Percentiles rank a stretch among this genome's conserved stretches.
Evolutionary conservation across 257 asterid genomes (phyloP).

Genomic region (Solanum medicagineum): DNA sequence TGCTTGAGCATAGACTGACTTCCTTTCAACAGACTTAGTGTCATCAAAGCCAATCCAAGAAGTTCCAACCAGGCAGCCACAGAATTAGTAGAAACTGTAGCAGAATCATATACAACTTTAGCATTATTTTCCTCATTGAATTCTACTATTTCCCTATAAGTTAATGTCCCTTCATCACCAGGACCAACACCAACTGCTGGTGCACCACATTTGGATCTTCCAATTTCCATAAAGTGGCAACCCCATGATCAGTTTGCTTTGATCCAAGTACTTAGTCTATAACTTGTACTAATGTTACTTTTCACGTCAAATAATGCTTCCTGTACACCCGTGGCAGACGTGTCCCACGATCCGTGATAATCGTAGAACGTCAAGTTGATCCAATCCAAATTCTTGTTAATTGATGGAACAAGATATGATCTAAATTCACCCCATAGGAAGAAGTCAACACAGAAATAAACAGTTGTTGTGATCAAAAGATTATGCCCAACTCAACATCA

Average conservation of each 20-base stretch:
- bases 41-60: conserved; percentile 82
- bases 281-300: conserved; percentile 50
- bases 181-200: conserved; percentile 63
- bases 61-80: conserved; percentile 25
- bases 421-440: conserved; percentile 22
- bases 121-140: conserved; percentile 41
- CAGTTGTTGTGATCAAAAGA: conserved; percentile 73
- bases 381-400: conserved; percentile 56
- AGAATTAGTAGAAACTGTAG: conserved; percentile 46
- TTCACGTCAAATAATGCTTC: conserved; percentile 55
- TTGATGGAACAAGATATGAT: conserved; percentile 42
- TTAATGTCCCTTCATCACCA: conserved; percentile 21
- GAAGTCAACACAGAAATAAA: conserved; percentile 46
- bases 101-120: conserved; percentile 34
- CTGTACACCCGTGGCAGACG: conserved; percentile 49
- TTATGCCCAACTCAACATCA: no score
- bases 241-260: conserved; percentile 64
- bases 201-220: conserved; percentile 43
- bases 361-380: conserved; percentile 68
- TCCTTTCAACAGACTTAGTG: conserved; percentile 15
- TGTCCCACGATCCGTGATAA: conserved; percentile 59
- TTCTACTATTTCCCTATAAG: conserved; percentile 39
- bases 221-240: conserved; percentile 62
- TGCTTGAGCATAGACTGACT: conserved; percentile 33
- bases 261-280: conserved; percentile 61